Base-by-base conservation (phyloP, 2,329 filamentous ascomycete genomes). In the Colletotrichum higginsianum region DNA sequence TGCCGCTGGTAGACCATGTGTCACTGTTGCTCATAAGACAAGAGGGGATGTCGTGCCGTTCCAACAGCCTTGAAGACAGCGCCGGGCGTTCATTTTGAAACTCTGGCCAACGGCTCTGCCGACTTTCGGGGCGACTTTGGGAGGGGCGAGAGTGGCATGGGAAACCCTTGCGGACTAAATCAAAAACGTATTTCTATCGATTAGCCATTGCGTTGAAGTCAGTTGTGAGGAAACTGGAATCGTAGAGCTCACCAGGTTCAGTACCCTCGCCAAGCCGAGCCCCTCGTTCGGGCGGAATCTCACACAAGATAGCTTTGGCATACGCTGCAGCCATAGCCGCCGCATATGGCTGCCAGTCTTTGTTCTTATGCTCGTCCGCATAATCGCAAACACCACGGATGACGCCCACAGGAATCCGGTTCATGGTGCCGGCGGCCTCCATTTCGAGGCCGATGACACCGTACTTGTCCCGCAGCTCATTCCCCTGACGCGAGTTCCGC, bases 371-470 rank as follows among this genome's bases (percentile, higher is more conserved):
- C 23, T 71, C 58, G 58, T 82, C 79, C 0, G 66, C 79, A 35
- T 83, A 82, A 61, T 82, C 78, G 60, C 79, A 82, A 7, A 79
- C 79, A 0, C 79, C 80, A 35, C 78, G 75, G 7, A 83, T 77
- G 0, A 82, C 79, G 0, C 76, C 77, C 0, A 78, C 78, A 0
- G 79, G 77, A 30, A 82, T 78, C 4, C 69, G 71, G 21, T 81
- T 80, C 78, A 81, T 79, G 0, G 73, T 77, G 0, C 80, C 80
- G 0, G 78, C 79, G 1, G 76, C 79, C 67, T 79, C 80, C 77
- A 80, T 82, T 55, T 82, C 79, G 1, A 82, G 58, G 0, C 78
- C 80, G 12, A 82, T 81, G 3, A 82, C 12, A 2, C 68, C 66
- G 40, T 79, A 76, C 1, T 70, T 73, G 13, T 80, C 77, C 58